Base-by-base conservation (phyloP, 768 basidiomycete genomes). In the Trametes elegans region DNA sequence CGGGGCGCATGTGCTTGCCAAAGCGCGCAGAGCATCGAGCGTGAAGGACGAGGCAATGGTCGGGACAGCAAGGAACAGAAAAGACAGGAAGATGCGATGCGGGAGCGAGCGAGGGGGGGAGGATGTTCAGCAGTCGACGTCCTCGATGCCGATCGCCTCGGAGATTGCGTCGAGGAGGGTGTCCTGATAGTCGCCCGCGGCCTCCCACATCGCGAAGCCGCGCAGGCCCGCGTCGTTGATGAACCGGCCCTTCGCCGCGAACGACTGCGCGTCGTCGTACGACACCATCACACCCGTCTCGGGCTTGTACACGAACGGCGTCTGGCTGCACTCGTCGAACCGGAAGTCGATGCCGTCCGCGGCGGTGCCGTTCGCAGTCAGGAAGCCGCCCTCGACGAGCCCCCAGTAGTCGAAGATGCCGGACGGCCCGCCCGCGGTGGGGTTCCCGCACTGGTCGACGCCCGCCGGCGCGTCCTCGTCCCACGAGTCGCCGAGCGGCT, bases 331-430 rank as follows among this genome's bases (percentile, higher is more conserved):
- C 9, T 58, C 55, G 53, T 73, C 71, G 55, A 62, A 66, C 28
- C 61, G 58, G 64, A 79, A 80, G 5, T 62, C 62, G 64, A 87
- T 81, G 2, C 80, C 81, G 1, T 64, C 53, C 13, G 79, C 78
- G 16, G 76, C 68, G 21, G 68, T 68, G 11, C 84, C 76, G 55
- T 76, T 65, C 10, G 66, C 34, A 36, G 74, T 75, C 46, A 90
- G 68, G 70, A 81, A 85, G 3, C 84, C 85, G 13, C 66, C 68
- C 5, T 78, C 66, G 38, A 87, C 72, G 61, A 90, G 66, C 3
- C 79, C 85, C 76, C 82, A 81, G 67, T 82, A 88, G 52, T 80
- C 74, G 63, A 75, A 88, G 50, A 81, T 68, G 10, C 87, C 88
- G 24, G 77, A 75, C 28, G 51, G 53, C 23, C 65, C 65, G 45